Base-by-base conservation (phyloP, 1,284 basidiomycete species). In the Tylopilus sp. region DNA sequence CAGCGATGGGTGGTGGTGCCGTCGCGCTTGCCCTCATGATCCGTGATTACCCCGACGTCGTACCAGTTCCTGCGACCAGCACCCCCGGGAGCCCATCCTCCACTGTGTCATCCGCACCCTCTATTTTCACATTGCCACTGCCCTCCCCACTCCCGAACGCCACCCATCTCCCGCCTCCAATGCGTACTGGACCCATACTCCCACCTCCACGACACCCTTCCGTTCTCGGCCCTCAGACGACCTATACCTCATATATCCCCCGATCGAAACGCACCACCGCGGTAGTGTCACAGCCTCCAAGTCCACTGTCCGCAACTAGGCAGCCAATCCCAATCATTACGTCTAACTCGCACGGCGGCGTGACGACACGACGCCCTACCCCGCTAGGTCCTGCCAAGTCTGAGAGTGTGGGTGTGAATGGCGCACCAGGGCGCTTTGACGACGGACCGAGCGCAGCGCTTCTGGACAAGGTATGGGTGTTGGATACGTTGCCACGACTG, bases 11-110 rank as follows among this genome's bases (percentile, higher is more conserved):
- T 15, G 91, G 87, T 1, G 91, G 91, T 20, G 91, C 88, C 2
- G 91, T 96, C 3, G 87, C 91, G 0, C 75, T 97, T n/a, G 92
- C 93, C 0, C 77, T 95, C 45, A 94, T 96, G 90, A 92, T 96
- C 56, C 83, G 89, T 50, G 94, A 97, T 68, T 96, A 95, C 63
- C 90, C 91, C 4, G 90, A 94, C 59, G 75, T 82, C 42, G 75
- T 83, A 41, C 75, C 81, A n/a, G 45, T 34, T 1, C 24, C 55
- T 2, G 20, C 30, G 2, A 14, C 49, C 11, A 11, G 33, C 30
- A 28, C 18, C 7, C 50, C 58, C 4, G 12, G 24, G 2, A 54
- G 34, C 18, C 46, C 57, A 24, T 48, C 59, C 11, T 59, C 67
- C 7, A 35, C 54, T 18, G 41, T 54, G 0, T 56, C 59, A 18